Evolutionary conservation across 192 early-diverging fungal species (phyloP).

Genomic region (Entomortierella chlamydospora): DNA sequence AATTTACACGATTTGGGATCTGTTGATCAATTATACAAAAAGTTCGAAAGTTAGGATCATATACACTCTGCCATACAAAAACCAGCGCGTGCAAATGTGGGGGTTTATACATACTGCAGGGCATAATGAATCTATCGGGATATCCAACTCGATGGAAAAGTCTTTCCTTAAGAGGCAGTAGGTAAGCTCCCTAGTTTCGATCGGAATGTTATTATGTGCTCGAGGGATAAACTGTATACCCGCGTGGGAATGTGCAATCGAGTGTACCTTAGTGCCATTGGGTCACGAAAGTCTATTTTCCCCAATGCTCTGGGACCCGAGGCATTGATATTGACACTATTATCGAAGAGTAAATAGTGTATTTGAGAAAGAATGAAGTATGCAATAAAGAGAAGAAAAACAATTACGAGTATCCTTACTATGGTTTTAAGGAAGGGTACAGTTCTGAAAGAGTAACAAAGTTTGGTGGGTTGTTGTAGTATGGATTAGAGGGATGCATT

Average conservation of each 20-base stretch:
- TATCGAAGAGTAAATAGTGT: not conserved
- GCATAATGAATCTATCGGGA: constrained; percentile 75
- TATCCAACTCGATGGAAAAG: constrained; percentile 73
- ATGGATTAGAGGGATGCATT: constrained; percentile 74
- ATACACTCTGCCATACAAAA: no score
- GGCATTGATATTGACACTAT: constrained; percentile 21
- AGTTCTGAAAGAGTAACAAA: constrained; percentile 63
- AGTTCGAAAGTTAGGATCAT: no score
- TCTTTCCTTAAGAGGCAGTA: constrained; percentile 69
- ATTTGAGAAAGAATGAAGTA: no score
- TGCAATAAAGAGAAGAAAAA: not conserved
- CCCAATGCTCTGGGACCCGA: constrained; percentile 2
- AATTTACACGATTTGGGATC: constrained; percentile 68
- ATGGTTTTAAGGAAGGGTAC: constrained; percentile 60
- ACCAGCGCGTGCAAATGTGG: no score
- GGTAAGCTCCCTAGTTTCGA: constrained; percentile 63
- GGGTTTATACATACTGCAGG: constrained; percentile 62
- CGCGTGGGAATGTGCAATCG: no score
- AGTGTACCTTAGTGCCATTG: constrained; percentile 67
- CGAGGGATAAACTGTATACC: no score
- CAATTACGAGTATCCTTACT: constrained; percentile 40
- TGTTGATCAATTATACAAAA: not conserved
- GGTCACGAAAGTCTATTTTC: constrained; percentile 74
- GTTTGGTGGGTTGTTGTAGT: constrained; percentile 64
- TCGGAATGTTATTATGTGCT: not conserved